Conservation (phyloP, 768 basidiomycete species). For the Hygrocybe coccinea region DNA sequence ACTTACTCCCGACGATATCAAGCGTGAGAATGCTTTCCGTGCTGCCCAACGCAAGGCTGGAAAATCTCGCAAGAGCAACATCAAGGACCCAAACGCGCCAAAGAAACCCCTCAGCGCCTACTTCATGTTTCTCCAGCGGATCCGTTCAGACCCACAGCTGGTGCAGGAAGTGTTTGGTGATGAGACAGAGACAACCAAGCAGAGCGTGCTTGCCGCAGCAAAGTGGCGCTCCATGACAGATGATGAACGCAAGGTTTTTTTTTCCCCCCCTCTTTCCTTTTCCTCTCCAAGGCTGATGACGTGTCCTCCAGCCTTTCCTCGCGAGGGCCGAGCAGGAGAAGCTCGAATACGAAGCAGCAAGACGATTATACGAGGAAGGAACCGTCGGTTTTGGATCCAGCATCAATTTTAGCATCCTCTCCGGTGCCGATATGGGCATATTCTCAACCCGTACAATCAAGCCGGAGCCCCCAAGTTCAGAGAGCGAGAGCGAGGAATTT, state of each 20-base stretch:
- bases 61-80: conserved; percentile 87
- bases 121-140: conserved; percentile 91
- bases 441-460: conserved; percentile 38
- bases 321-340: conserved; percentile 94
- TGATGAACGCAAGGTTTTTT: conserved; percentile 81
- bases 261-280: conserved; percentile 10
- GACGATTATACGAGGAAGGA: conserved; percentile 84
- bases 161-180: conserved; percentile 80
- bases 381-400: conserved; percentile 60
- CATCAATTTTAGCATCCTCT: conserved; percentile 80
- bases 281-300: not conserved
- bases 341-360: conserved; percentile 83
- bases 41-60: conserved; percentile 91
- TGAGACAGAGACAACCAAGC: conserved; percentile 90
- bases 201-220: conserved; percentile 88
- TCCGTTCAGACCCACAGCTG: conserved; percentile 72
- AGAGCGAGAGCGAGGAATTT: conserved; percentile 66
- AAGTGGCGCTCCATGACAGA: conserved; percentile 93
- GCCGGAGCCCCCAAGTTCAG: conserved; percentile 59
- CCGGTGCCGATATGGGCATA: conserved; percentile 35
- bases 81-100: conserved; percentile 95
- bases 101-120: conserved; percentile 94
- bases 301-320: conserved; percentile 67
- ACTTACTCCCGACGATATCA: conserved; percentile 90
- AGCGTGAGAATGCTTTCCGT: conserved; percentile 86